Evolutionary conservation across 2,329 filamentous ascomycete species (phyloP).

Genomic region (Cercospora sp.): DNA sequence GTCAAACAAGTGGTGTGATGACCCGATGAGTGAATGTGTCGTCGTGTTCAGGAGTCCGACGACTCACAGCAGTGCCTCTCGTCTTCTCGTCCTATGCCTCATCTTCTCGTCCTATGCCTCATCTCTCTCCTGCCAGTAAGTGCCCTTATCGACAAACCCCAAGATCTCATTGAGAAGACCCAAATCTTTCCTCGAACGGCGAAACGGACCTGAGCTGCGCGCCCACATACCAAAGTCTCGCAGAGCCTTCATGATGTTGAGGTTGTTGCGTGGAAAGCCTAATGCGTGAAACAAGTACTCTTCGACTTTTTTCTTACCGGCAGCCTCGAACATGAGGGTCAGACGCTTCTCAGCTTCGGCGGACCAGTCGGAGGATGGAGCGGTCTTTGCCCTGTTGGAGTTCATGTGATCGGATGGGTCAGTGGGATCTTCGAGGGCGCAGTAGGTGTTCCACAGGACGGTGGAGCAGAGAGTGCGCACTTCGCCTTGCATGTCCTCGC

Average conservation of each 20-base stretch:
- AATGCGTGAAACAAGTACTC: conserved; percentile 19
- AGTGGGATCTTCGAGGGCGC: conserved; percentile 13
- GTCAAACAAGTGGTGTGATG: background rate
- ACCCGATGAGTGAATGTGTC: background rate
- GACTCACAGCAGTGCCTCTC: background rate
- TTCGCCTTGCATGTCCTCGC: conserved; percentile 19
- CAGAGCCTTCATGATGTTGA: conserved; percentile 20
- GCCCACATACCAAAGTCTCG: conserved; percentile 17
- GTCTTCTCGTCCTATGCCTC: background rate
- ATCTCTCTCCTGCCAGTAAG: conserved; percentile 16
- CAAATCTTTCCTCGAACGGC: conserved; percentile 14
- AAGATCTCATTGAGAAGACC: conserved; percentile 25
- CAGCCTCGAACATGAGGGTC: conserved; percentile 17
- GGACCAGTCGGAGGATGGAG: conserved; percentile 20
- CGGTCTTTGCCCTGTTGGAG: background rate
- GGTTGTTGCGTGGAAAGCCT: conserved; percentile 14
- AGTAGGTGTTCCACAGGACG: conserved; percentile 24
- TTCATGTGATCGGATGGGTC: background rate
- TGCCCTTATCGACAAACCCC: conserved; percentile 26
- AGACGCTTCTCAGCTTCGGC: conserved; percentile 19
- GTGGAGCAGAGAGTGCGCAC: conserved; percentile 20
- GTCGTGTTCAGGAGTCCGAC: background rate
- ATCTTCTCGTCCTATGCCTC: background rate
- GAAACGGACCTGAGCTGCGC: conserved; percentile 16
- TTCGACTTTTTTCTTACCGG: conserved; percentile 11